phyloP scores from a whole-genome alignment of 352 stramenopile genomes.

The Phytophthora pseudosyringae region DNA sequence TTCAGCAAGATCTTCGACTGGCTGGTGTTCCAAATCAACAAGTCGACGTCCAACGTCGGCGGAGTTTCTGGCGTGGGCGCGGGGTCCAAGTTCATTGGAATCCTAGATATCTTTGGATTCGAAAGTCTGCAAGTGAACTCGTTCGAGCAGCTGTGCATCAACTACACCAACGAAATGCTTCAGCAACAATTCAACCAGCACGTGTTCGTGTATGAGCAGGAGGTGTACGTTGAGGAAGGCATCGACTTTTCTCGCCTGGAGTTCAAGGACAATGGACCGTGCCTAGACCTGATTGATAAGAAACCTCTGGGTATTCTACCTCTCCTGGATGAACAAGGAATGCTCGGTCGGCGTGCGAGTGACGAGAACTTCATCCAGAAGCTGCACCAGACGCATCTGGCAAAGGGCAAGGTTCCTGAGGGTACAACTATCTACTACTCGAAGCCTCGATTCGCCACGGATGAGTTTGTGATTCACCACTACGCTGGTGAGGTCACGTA shows the following conservation, averaged over 20 bases:
- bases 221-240: conserved; percentile 97
- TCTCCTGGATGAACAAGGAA: conserved; percentile 96
- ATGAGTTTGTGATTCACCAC: conserved; percentile 97
- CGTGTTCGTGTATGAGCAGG: conserved; percentile 97
- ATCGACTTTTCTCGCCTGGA: conserved; percentile 92
- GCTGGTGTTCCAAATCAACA: conserved; percentile 95
- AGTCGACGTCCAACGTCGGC: conserved; percentile 78
- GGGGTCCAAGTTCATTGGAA: conserved; percentile 90
- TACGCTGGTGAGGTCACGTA: conserved; percentile 98
- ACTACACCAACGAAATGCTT: conserved; percentile 97
- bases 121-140: conserved; percentile 94
- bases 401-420: conserved; percentile 80
- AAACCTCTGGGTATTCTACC: conserved; percentile 93
- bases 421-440: conserved; percentile 85
- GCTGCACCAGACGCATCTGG: conserved; percentile 88
- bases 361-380: conserved; percentile 94
- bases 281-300: conserved; percentile 94
- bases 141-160: conserved; percentile 97
- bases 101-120: conserved; percentile 98
- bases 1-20: conserved; percentile 98
- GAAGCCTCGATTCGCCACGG: conserved; percentile 86
- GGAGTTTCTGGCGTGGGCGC: conserved; percentile 24
- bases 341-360: conserved; percentile 90
- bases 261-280: conserved; percentile 95
- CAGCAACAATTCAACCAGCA: conserved; percentile 96